Conservation (phyloP, 2,329 filamentous ascomycete genomes). For the Blumeria graminis region DNA sequence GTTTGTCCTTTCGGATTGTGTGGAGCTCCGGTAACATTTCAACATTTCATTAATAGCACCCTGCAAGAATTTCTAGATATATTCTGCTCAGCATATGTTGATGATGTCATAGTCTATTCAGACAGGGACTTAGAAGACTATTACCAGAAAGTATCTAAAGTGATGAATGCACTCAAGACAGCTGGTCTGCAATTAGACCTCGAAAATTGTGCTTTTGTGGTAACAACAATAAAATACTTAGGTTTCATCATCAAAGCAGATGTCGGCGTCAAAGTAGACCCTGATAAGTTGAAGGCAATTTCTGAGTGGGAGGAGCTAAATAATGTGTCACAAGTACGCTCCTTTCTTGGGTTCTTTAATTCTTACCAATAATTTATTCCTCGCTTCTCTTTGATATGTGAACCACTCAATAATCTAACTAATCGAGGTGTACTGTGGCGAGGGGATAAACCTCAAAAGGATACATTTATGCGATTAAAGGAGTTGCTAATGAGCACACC, state of each 20-base stretch:
- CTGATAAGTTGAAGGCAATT: not conserved
- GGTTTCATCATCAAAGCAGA: not conserved
- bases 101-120: conserved; percentile 1
- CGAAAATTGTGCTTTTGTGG: not conserved
- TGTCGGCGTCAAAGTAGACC: not conserved
- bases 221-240: not conserved
- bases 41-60: not conserved
- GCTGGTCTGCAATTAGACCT: not conserved
- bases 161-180: not conserved
- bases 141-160: not conserved
- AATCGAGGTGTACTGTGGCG: not conserved
- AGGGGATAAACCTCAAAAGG: not conserved
- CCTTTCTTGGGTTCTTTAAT: not conserved
- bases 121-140: not conserved
- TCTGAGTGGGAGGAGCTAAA: not conserved
- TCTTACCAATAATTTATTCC: not conserved
- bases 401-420: not conserved
- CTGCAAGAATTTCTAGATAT: not conserved
- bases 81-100: conserved; percentile 1
- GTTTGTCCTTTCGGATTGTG: conserved; percentile 2
- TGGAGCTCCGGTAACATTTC: not conserved
- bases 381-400: not conserved
- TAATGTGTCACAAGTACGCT: not conserved
- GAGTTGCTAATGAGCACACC: not conserved
- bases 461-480: not conserved